Evolutionary conservation across 108 stramenopile genomes (phyloP).

Genomic region (Pseudonitzschia delicatissima): DNA sequence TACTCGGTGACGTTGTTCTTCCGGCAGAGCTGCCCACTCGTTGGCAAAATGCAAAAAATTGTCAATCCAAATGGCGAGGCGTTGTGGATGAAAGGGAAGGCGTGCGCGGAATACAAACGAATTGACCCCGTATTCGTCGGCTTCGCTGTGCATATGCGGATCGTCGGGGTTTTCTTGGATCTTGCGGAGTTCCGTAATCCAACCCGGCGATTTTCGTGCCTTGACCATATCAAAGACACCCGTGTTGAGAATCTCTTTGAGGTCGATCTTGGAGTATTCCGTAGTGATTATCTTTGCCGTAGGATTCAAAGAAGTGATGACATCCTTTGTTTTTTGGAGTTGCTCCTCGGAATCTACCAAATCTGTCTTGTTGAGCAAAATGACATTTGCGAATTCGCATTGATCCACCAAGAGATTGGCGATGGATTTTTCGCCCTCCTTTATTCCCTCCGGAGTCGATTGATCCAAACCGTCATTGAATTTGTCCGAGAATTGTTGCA

Average conservation of each 20-base stretch:
- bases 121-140: conserved; percentile 56
- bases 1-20: neutral
- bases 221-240: conserved; percentile 57
- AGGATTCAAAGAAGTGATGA: conserved; percentile 78
- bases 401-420: conserved; percentile 76
- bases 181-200: conserved; percentile 36
- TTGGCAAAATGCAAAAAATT: neutral
- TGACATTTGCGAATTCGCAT: conserved; percentile 86
- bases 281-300: conserved; percentile 61
- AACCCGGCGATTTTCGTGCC: conserved; percentile 56
- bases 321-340: conserved; percentile 32
- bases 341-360: conserved; percentile 38
- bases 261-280: conserved; percentile 45
- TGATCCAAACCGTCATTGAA: conserved; percentile 18
- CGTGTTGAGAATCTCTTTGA: conserved; percentile 61
- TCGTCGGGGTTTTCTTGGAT: conserved; percentile 31
- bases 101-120: conserved; percentile 90
- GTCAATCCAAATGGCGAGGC: conserved; percentile 52
- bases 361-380: conserved; percentile 91
- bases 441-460: neutral
- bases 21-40: neutral
- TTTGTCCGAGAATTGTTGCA: neutral
- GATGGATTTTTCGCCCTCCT: conserved; percentile 34
- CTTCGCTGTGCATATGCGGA: conserved; percentile 45
- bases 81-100: conserved; percentile 86